Evolutionary conservation across 2,329 filamentous ascomycete genomes (phyloP), one percentile per base, ranked within the genome.

Genomic region (Colletotrichum sublineola): DNA sequence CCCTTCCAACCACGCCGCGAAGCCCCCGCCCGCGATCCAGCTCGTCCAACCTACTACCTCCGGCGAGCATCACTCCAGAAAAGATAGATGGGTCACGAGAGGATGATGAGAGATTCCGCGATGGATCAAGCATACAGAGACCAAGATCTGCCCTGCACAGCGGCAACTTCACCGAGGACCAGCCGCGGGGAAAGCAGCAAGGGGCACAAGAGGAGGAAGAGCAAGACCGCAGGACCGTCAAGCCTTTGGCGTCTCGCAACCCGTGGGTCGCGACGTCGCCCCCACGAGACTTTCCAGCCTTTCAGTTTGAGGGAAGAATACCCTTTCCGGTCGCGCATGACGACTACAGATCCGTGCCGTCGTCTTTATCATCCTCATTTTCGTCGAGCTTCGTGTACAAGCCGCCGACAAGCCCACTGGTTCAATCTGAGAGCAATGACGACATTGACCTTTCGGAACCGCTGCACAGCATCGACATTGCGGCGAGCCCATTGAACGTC

Each of bases 361-460:
- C 92, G 9, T 91, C 90, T 1, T 78, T 93, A 12, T 92, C 91
- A 3, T 94, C 92, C 9, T 93, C 94, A 1, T 86, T 93, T 18
- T 92, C 93, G 0, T 93, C 91, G 2, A 95, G 90, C 76, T 98
- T 97, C 80, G 87, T 93, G 42, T 93, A 97, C 74, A 93, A 96
- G 81, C 90, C 94, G 2, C 96, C 96, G 0, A 98, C 96, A 2
- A 98, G 95, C 77, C 96, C 96, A 18, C 85, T 99, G 14, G 95
- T 97, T 0, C 92, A 98, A 78, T 94, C 95, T 53, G 91, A 94
- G 77, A 97, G 92, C 82, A 96, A 95, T 76, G 92, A 94, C 8
- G 94, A 96, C 75, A 79, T 92, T 31, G 91, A 94, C 70, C 85
- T 92, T 60, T 86, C 89, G 2, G 84, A 88, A 74, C 85, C 85